A percentile compares a stretch with the other conserved stretches of the same genome.
Conservation (phyloP, 805 yeast species). For the Myxozyma mucilagina region DNA sequence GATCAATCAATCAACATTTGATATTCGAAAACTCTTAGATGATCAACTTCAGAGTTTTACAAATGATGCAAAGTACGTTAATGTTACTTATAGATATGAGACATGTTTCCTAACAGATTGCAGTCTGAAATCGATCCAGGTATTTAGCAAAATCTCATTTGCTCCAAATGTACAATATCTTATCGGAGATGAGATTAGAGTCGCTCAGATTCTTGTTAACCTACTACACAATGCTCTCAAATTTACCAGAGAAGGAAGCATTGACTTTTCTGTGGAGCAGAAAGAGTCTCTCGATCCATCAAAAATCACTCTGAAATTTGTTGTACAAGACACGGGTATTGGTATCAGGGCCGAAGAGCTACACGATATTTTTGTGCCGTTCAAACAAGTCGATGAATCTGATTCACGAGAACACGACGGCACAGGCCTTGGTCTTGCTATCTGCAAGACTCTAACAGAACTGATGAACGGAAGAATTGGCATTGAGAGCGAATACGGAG, state of each 20-base stretch:
- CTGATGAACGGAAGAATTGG: slow-evolving; percentile 14
- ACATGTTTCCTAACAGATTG: background rate
- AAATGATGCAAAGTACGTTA: slow-evolving; percentile 1
- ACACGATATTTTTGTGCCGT: slow-evolving; percentile 2
- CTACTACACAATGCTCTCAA: slow-evolving; percentile 14
- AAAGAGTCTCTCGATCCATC: background rate
- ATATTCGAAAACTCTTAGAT: slow-evolving; percentile 2
- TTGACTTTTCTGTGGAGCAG: background rate
- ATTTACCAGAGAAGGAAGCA: slow-evolving; percentile 12
- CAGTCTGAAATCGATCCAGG: slow-evolving; percentile 2
- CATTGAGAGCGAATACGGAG: slow-evolving; percentile 4
- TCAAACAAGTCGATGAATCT: slow-evolving; percentile 12
- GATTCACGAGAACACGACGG: slow-evolving; percentile 19
- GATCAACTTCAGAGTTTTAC: background rate
- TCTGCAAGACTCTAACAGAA: slow-evolving; percentile 14
- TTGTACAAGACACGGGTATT: slow-evolving; percentile 17
- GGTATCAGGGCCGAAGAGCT: slow-evolving; percentile 5
- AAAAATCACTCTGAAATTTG: background rate
- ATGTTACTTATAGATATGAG: background rate
- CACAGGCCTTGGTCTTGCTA: slow-evolving; percentile 17
- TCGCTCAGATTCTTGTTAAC: slow-evolving; percentile 10
- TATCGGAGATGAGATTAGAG: slow-evolving; percentile 10
- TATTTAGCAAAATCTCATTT: background rate
- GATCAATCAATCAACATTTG: slow-evolving; percentile 6
- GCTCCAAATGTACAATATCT: background rate